These are phyloP conservation scores for Blepharisma japonicum DNA, from an alignment of 73 alveolate species.

Conservation along the genomic window DNA sequence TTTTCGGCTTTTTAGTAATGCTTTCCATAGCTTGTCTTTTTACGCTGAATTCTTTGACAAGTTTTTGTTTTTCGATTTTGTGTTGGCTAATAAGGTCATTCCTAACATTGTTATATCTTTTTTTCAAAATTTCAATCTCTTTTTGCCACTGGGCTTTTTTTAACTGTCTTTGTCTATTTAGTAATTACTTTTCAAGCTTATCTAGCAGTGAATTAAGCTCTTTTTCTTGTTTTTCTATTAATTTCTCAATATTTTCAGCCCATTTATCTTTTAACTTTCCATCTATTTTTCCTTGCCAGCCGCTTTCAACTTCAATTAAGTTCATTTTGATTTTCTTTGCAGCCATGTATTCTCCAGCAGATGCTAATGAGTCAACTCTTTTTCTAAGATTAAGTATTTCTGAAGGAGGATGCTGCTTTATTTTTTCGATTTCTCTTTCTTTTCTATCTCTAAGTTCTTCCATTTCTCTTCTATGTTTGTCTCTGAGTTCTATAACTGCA, in stretches of 20 bases:
- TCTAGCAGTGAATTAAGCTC: background rate
- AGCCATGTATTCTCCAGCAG: constrained; percentile 31
- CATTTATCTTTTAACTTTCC: constrained; percentile 21
- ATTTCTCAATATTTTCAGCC: background rate
- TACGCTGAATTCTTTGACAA: background rate
- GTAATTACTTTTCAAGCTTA: background rate
- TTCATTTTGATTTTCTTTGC: constrained; percentile 15
- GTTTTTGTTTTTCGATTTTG: constrained; percentile 27
- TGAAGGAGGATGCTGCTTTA: constrained; percentile 18
- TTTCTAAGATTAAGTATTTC: constrained; percentile 23
- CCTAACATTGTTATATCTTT: constrained; percentile 21
- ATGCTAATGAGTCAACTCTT: constrained; percentile 14
- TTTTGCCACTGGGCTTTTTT: constrained; percentile 22
- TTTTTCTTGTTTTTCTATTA: constrained; percentile 24
- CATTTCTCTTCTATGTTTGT: constrained; percentile 22
- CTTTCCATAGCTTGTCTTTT: constrained; percentile 32
- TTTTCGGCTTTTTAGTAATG: constrained; percentile 2
- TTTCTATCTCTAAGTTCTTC: constrained; percentile 24
- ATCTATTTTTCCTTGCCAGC: background rate
- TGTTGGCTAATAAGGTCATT: constrained; percentile 20
- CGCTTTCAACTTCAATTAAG: background rate
- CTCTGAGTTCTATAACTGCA: constrained; percentile 2
- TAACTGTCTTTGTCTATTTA: background rate
- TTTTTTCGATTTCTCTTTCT: constrained; percentile 19
- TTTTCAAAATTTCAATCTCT: constrained; percentile 15